phyloP scores from a whole-genome alignment of 352 stramenopile genomes.

The Pythium oligandrum region DNA sequence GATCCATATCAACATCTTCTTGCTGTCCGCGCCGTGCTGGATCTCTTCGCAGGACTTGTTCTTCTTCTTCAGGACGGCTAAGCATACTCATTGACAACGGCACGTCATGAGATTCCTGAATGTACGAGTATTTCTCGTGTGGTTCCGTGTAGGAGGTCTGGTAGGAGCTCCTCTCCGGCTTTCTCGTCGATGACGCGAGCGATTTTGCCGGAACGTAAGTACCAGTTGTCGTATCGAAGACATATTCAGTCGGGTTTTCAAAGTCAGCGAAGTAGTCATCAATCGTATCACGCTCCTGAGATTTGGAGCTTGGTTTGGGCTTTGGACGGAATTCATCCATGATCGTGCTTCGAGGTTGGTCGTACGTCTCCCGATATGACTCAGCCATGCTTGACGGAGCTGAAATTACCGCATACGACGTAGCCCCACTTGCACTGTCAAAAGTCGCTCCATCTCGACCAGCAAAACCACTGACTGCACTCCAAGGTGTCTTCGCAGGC shows the following conservation, averaged over 20 bases:
- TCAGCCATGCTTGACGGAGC: no score
- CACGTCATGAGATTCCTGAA: background rate
- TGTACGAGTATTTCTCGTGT: background rate
- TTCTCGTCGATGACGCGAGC: background rate
- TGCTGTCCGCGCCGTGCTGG: no score
- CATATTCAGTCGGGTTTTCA: conserved; percentile 71
- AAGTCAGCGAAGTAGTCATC: conserved; percentile 78
- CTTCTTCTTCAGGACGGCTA: background rate
- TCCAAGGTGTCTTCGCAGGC: conserved; percentile 8
- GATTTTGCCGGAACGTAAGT: conserved; percentile 41
- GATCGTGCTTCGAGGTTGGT: conserved; percentile 23
- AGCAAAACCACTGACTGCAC: conserved; percentile 6
- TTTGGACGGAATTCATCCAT: conserved; percentile 44
- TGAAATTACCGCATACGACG: conserved; percentile 6
- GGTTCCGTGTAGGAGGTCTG: background rate
- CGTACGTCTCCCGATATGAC: no score
- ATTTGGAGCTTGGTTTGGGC: background rate
- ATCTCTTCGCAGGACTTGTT: no score
- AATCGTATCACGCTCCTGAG: conserved; percentile 23
- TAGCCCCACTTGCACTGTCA: background rate
- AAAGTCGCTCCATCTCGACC: conserved; percentile 1
- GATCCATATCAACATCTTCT: conserved; percentile 15
- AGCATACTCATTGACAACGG: background rate
- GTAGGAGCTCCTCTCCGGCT: background rate
- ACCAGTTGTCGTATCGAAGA: conserved; percentile 54